These are phyloP conservation scores for Annona cherimola DNA, from an alignment of 164 flowering plant genomes.

Conservation along the genomic window DNA sequence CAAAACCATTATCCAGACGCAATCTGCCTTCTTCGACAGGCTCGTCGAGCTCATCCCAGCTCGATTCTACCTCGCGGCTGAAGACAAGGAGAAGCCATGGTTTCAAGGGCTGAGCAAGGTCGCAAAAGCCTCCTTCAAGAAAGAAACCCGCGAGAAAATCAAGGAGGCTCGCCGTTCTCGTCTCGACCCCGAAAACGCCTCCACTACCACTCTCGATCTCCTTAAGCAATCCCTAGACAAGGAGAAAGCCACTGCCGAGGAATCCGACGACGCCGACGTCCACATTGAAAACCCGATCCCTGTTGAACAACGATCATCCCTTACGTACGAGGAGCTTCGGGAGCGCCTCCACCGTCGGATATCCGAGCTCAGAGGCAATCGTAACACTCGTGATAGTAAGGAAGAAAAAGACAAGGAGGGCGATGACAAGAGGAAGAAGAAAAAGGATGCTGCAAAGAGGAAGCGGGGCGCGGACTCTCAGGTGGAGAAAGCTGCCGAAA, in stretches of 20 bases:
- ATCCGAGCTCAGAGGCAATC: conserved; percentile 41
- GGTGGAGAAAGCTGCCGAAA: conserved; percentile 20
- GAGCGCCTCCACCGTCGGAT: conserved; percentile 40
- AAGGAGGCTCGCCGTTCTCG: conserved; percentile 71
- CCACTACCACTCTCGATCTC: too few species aligned
- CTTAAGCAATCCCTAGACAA: conserved; percentile 44
- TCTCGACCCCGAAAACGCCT: conserved; percentile 67
- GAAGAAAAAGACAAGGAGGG: conserved; percentile 4
- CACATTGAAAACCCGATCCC: not conserved
- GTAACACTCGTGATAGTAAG: conserved; percentile 20
- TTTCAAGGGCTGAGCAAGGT: conserved; percentile 68
- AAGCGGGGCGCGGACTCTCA: conserved; percentile 32
- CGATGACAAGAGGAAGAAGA: conserved; percentile 13
- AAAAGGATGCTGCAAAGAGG: conserved; percentile 34
- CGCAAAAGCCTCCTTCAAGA: conserved; percentile 55
- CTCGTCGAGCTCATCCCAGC: conserved; percentile 72
- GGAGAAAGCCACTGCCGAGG: conserved; percentile 20
- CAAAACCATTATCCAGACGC: conserved; percentile 38
- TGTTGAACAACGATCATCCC: too few species aligned
- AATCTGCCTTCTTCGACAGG: conserved; percentile 58
- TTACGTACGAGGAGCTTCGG: conserved; percentile 69
- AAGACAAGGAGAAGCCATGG: conserved; percentile 61
- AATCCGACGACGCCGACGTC: conserved; percentile 4
- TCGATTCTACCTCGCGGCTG: conserved; percentile 53
- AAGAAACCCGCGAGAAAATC: conserved; percentile 56